A percentile compares a stretch with the other conserved stretches of the same genome.
Evolutionary conservation across 495 filamentous ascomycete genomes (phyloP).

Genomic region (Penicillium fimorum): DNA sequence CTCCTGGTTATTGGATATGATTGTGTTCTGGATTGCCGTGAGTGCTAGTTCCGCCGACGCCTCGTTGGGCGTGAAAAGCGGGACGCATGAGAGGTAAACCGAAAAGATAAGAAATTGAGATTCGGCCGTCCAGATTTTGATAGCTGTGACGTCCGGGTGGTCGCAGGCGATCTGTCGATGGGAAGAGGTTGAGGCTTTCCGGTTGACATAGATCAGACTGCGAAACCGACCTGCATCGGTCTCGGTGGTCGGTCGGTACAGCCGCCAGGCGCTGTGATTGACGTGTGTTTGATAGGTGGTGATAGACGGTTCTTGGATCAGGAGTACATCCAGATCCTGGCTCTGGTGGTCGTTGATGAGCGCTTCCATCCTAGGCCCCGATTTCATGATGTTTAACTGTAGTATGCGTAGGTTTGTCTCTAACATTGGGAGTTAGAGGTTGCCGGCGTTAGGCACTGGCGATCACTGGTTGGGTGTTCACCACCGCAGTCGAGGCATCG

Average conservation of each 20-base stretch:
- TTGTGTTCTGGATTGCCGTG: conserved; percentile 13
- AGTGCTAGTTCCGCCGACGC: conserved; percentile 7
- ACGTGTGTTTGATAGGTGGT: conserved; percentile 26
- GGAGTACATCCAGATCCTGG: conserved; percentile 25
- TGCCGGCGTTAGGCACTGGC: conserved; percentile 13
- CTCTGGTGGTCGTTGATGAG: conserved; percentile 29
- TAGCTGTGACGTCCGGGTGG: conserved; percentile 22
- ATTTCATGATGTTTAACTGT: conserved; percentile 34
- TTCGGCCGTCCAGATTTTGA: conserved; percentile 27
- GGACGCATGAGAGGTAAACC: conserved; percentile 16
- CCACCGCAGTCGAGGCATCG: conserved; percentile 24
- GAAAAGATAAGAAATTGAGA: conserved; percentile 21
- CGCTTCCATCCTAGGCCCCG: conserved; percentile 26
- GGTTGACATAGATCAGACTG: conserved; percentile 30
- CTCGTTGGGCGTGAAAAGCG: conserved; percentile 3
- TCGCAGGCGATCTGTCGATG: conserved; percentile 23
- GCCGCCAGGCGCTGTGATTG: conserved; percentile 30
- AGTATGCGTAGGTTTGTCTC: conserved; percentile 24
- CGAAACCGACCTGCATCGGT: conserved; percentile 13
- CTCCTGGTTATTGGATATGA: background rate
- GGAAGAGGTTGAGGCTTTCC: conserved; percentile 24
- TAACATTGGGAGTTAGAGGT: conserved; percentile 18
- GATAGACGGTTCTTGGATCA: conserved; percentile 29
- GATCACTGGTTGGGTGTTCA: conserved; percentile 25
- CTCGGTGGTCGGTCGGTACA: conserved; percentile 24